These are phyloP conservation scores for Nepenthes mirabilis DNA, from an alignment of 148 eudicot species.

Conservation along the genomic window DNA sequence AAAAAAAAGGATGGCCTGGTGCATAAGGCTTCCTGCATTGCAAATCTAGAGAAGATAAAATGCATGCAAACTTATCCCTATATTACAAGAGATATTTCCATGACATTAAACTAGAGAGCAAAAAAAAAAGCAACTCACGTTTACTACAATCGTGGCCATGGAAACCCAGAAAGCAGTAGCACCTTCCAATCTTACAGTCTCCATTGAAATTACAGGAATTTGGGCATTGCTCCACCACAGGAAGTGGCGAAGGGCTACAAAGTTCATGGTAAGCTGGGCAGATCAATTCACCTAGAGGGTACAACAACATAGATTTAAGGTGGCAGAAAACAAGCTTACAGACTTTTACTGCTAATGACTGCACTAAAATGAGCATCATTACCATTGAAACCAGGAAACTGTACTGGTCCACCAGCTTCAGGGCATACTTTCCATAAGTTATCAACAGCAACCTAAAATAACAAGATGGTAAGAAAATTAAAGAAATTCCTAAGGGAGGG, in stretches of 20 bases:
- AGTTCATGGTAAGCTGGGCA: slow-evolving; percentile 94
- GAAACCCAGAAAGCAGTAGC: slow-evolving; percentile 79
- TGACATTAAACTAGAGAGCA: not conserved
- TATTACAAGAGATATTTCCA: not conserved
- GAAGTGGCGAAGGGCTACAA: slow-evolving; percentile 34
- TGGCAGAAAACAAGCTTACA: not conserved
- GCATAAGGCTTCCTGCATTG: too few species aligned
- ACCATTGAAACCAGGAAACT: slow-evolving; percentile 87
- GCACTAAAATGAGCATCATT: slow-evolving; percentile 5
- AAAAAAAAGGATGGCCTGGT: not conserved
- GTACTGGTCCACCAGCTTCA: slow-evolving; percentile 70
- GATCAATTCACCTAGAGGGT: slow-evolving; percentile 55
- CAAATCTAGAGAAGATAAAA: too few species aligned
- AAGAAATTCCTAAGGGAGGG: too few species aligned
- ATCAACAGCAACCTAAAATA: slow-evolving; percentile 75
- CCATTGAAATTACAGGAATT: slow-evolving; percentile 81
- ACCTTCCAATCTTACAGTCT: slow-evolving; percentile 74
- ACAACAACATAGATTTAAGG: not conserved
- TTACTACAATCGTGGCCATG: slow-evolving; percentile 76
- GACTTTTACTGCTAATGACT: not conserved
- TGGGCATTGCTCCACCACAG: slow-evolving; percentile 57
- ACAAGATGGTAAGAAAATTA: not conserved
- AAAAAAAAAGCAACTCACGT: slow-evolving; percentile 34
- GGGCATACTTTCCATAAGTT: slow-evolving; percentile 86
- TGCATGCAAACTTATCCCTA: not conserved